Percentiles rank a stretch among this genome's conserved stretches.
phyloP scores from a whole-genome alignment of 345 rosid species.

The Laguncularia racemosa region DNA sequence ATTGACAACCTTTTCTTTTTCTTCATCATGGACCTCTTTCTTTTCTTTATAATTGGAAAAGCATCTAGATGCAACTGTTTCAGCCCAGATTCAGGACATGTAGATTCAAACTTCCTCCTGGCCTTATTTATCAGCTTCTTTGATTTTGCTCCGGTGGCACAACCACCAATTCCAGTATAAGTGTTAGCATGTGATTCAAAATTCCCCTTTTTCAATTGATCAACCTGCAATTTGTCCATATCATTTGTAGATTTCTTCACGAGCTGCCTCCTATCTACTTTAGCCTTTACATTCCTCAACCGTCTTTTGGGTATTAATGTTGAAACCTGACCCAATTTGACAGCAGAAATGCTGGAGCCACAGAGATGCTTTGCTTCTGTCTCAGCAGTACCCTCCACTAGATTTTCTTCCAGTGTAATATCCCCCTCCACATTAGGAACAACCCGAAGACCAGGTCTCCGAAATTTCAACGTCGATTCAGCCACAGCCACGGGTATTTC shows the following conservation, averaged over 20 bases:
- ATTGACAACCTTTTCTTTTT: constrained; percentile 6
- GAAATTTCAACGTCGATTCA: too few species aligned
- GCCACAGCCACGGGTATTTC: background rate
- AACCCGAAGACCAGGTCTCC: too few species aligned
- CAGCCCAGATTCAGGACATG: constrained; percentile 3
- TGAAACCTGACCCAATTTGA: too few species aligned
- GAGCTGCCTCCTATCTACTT: constrained; percentile 4
- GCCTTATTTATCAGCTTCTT: constrained; percentile 2
- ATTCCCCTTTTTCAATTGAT: constrained; percentile 7
- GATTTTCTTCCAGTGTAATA: too few species aligned
- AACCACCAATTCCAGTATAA: constrained; percentile 8
- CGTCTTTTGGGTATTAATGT: background rate
- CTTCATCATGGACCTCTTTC: constrained; percentile 10
- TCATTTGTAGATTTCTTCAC: background rate
- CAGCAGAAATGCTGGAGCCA: too few species aligned
- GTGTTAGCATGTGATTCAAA: constrained; percentile 1
- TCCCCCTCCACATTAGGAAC: too few species aligned
- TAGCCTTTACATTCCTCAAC: constrained; percentile 6
- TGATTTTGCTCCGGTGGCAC: constrained; percentile 5
- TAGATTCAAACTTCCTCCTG: constrained; percentile 4
- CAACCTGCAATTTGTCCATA: constrained; percentile 3
- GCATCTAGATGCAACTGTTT: constrained; percentile 5
- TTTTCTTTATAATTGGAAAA: constrained; percentile 9
- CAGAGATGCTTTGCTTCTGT: too few species aligned
- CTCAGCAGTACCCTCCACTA: too few species aligned